Conservation (phyloP, 176 grass and related monocot genomes). For the Cenchrus purpureus region DNA sequence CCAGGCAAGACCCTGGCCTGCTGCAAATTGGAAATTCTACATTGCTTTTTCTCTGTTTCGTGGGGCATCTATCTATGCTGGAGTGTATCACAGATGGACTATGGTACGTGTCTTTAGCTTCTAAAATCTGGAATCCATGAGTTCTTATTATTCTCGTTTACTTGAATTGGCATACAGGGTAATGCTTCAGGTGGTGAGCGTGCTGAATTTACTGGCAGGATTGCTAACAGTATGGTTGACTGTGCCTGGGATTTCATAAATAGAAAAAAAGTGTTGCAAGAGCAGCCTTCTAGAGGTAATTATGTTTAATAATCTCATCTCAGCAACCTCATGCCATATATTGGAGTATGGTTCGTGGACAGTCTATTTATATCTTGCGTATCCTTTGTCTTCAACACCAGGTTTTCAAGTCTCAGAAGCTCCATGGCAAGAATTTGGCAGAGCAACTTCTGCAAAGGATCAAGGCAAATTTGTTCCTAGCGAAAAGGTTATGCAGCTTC, state of each 20-base stretch:
- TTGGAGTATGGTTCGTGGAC: background rate
- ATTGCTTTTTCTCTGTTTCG: constrained; percentile 91
- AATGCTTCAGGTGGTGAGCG: constrained; percentile 97
- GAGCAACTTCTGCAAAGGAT: constrained; percentile 38
- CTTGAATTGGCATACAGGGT: constrained; percentile 67
- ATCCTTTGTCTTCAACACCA: constrained; percentile 33
- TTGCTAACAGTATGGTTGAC: constrained; percentile 70
- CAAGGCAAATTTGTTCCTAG: constrained; percentile 73
- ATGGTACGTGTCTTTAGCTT: constrained; percentile 60
- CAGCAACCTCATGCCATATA: background rate
- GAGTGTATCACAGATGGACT: constrained; percentile 96
- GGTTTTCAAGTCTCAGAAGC: constrained; percentile 44
- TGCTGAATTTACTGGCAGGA: constrained; percentile 66
- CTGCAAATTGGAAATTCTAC: constrained; percentile 88
- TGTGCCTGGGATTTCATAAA: constrained; percentile 74
- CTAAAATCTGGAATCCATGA: constrained; percentile 29
- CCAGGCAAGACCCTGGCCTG: constrained; percentile 86
- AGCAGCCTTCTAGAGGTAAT: constrained; percentile 67
- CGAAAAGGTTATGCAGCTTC: constrained; percentile 73
- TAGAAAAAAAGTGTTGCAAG: constrained; percentile 60
- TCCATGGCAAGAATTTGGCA: constrained; percentile 34
- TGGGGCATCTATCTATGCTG: constrained; percentile 87
- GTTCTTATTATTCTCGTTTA: constrained; percentile 40
- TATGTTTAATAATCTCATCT: constrained; percentile 25
- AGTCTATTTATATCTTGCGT: background rate